phyloP scores from a whole-genome alignment of 2,329 filamentous ascomycete species.

The Fusarium proliferatum region DNA sequence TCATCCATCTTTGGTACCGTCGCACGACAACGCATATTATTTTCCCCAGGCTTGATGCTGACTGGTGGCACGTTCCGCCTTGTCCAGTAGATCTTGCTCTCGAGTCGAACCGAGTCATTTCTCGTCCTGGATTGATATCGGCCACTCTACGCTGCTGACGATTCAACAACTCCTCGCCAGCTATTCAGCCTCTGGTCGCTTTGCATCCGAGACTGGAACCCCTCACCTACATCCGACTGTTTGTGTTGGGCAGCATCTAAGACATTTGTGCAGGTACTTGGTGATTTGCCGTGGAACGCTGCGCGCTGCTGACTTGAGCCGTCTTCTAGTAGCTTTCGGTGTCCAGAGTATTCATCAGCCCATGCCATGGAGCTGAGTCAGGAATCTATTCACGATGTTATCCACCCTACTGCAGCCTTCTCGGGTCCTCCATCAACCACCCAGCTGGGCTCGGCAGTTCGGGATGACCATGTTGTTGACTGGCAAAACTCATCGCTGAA shows the following conservation, averaged over 20 bases:
- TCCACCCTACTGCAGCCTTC: conserved; percentile 69
- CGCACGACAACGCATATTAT: conserved; percentile 31
- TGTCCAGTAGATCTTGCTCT: conserved; percentile 5
- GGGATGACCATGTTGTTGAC: conserved; percentile 7
- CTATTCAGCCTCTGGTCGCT: conserved; percentile 12
- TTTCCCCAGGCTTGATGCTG: conserved; percentile 6
- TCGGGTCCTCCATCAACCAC: conserved; percentile 25
- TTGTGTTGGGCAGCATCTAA: conserved; percentile 27
- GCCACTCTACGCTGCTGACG: conserved; percentile 21
- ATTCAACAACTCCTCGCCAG: conserved; percentile 10
- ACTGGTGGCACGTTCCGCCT: conserved; percentile 12
- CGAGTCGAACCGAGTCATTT: conserved; percentile 1
- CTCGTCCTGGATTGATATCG: conserved; percentile 15
- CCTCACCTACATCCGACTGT: conserved; percentile 28
- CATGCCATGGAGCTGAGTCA: conserved; percentile 64
- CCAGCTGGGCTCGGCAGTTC: neutral
- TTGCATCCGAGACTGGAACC: conserved; percentile 34
- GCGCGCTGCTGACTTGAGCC: conserved; percentile 20
- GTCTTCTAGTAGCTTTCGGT: conserved; percentile 11
- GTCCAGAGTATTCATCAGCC: neutral
- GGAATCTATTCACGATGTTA: conserved; percentile 63
- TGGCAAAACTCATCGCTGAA: conserved; percentile 66
- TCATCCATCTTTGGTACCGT: conserved; percentile 33
- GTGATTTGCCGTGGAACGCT: conserved; percentile 33
- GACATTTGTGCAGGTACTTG: conserved; percentile 38